Evolutionary conservation across 2,329 filamentous ascomycete genomes (phyloP).

Genomic region (Onygenales sp.): DNA sequence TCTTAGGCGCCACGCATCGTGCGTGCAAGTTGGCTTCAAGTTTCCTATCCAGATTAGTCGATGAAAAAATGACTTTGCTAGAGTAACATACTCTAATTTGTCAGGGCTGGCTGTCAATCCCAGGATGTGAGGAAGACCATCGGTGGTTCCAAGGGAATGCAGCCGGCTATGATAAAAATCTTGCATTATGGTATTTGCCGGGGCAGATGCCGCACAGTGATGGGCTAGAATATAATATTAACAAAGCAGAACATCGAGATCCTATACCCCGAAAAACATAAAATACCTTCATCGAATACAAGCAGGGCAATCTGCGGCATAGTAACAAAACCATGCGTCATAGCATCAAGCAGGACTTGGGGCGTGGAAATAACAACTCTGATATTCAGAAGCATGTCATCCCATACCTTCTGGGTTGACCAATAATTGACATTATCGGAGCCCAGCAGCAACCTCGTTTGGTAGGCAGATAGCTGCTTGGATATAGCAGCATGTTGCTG

Average conservation of each 20-base stretch:
- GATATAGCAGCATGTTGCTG: constrained; percentile 57
- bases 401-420: constrained; percentile 59
- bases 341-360: constrained; percentile 63
- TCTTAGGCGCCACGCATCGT: constrained; percentile 57
- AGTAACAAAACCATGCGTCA: constrained; percentile 63
- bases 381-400: constrained; percentile 52
- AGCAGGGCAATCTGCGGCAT: constrained; percentile 57
- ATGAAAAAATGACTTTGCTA: not conserved
- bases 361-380: constrained; percentile 70
- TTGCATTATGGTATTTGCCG: constrained; percentile 63
- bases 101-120: constrained; percentile 72
- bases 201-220: constrained; percentile 56
- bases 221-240: constrained; percentile 49
- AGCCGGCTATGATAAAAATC: constrained; percentile 55
- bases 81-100: constrained; percentile 40
- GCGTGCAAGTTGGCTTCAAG: constrained; percentile 65
- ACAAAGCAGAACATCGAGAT: not conserved
- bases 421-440: constrained; percentile 63
- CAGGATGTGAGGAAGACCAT: constrained; percentile 54
- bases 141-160: constrained; percentile 18
- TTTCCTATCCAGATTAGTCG: constrained; percentile 19
- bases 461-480: constrained; percentile 48
- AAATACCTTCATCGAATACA: constrained; percentile 72
- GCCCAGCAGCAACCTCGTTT: constrained; percentile 56
- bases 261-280: not conserved